phyloP scores from a whole-genome alignment of 2,329 filamentous ascomycete species.

The Ciborinia camelliae region DNA sequence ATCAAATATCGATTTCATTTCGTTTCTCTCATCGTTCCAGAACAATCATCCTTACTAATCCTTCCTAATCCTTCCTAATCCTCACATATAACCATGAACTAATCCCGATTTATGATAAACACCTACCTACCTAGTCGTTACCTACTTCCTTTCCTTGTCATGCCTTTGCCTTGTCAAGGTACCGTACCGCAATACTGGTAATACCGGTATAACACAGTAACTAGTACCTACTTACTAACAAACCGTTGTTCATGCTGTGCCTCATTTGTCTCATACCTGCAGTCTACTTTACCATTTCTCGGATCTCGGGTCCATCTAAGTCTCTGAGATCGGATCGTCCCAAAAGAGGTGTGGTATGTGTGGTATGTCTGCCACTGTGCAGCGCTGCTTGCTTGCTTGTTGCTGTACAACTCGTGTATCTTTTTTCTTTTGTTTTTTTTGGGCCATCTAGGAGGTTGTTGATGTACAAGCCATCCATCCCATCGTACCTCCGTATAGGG shows the following conservation, averaged over 20 bases:
- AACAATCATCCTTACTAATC: too few species aligned
- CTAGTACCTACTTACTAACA: too few species aligned
- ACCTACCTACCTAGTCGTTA: too few species aligned
- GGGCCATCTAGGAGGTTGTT: not conserved
- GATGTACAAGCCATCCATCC: not conserved
- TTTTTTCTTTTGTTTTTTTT: too few species aligned
- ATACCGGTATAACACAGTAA: too few species aligned
- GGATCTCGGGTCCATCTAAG: too few species aligned
- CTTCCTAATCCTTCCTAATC: too few species aligned
- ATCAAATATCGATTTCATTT: too few species aligned
- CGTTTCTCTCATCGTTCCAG: not conserved
- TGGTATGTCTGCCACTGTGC: too few species aligned
- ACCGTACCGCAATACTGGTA: too few species aligned
- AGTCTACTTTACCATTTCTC: not conserved
- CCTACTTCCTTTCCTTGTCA: too few species aligned
- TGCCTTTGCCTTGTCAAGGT: conserved; percentile 1
- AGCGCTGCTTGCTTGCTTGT: not conserved
- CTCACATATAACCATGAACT: too few species aligned
- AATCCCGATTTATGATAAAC: not conserved
- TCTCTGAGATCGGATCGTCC: not conserved
- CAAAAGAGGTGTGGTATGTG: conserved; percentile 10
- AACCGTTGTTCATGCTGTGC: not conserved
- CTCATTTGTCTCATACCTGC: not conserved
- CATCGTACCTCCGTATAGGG: not conserved
- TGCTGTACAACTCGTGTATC: not conserved